Evolutionary conservation across 768 basidiomycete species (phyloP), one percentile per base, ranked within the genome.

Genomic region (Naematelia encephala): DNA sequence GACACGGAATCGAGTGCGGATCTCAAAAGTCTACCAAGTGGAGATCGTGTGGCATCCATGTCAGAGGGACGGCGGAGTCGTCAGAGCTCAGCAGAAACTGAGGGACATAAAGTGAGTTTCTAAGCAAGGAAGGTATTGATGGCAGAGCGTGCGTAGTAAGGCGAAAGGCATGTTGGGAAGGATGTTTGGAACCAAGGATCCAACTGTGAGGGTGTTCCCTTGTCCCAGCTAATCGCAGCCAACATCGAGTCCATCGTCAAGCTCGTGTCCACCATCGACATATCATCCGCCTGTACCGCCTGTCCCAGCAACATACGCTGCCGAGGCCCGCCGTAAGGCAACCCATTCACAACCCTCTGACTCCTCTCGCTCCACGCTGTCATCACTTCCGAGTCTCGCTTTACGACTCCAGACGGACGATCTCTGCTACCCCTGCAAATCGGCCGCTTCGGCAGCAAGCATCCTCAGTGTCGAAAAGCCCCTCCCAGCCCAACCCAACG

Each of bases 141-240:
- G 16, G 34, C 27, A 74, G 70, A 72, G 63, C 34, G 67, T 75
- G 62, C 60, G 70, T 12, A 62, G 39, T 45, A 75, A 66, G 49
- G 73, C 73, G 11, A 72, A 62, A 57, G 73, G 73, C 4, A 61
- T 75, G 50, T 69, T 75, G 47, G 70, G 70, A 5, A 57, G 70
- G 30, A 72, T 75, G 69, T 75, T 75, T 56, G 65, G 68, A 4
- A 49, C 62, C 14, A 62, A 49, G 53, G 44, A 54, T 10, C n/a
- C 22, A 4, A 42, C 28, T 4, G 25, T 26, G 28, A 27, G 21
- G 30, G 21, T 14, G 19, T 45, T 42, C 16, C 12, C 42, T 14
- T 13, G n/a, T 22, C 28, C 48, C 19, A 27, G 42, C 62, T 29
- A 26, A 49, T 23, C 5, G n/a, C n/a, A 56, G 60, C 53, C 47